phyloP scores from a whole-genome alignment of 2,329 filamentous ascomycete genomes.

The Pseudopyrenochaeta lycopersici region DNA sequence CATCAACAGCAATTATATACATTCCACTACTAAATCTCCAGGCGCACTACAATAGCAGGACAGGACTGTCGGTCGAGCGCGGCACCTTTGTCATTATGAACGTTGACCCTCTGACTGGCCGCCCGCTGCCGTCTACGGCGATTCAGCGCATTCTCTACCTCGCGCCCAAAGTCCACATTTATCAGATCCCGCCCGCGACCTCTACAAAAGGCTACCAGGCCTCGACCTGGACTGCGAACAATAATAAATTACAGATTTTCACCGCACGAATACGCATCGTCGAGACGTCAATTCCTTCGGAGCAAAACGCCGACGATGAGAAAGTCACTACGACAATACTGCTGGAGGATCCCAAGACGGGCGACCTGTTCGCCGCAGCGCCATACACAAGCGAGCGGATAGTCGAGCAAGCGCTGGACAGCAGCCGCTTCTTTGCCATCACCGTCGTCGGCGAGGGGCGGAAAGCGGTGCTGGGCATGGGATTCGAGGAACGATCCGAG shows the following conservation, averaged over 20 bases:
- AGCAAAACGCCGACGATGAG: slow-evolving; percentile 55
- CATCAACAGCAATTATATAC: background rate
- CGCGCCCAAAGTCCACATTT: slow-evolving; percentile 79
- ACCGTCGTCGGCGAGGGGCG: slow-evolving; percentile 79
- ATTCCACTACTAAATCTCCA: background rate
- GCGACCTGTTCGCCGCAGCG: slow-evolving; percentile 82
- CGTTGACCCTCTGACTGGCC: slow-evolving; percentile 75
- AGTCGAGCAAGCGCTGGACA: slow-evolving; percentile 82
- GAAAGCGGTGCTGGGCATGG: slow-evolving; percentile 83
- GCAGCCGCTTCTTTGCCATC: slow-evolving; percentile 83
- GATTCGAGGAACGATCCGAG: slow-evolving; percentile 85
- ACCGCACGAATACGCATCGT: slow-evolving; percentile 81
- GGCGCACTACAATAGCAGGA: background rate
- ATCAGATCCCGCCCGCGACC: slow-evolving; percentile 82
- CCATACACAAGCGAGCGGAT: slow-evolving; percentile 73
- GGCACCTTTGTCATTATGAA: slow-evolving; percentile 60
- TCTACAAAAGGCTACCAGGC: slow-evolving; percentile 83
- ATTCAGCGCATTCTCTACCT: slow-evolving; percentile 88
- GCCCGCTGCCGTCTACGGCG: slow-evolving; percentile 73
- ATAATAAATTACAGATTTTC: slow-evolving; percentile 78
- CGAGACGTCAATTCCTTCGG: slow-evolving; percentile 70
- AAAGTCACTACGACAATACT: slow-evolving; percentile 77
- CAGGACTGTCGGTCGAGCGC: background rate
- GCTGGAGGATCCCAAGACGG: slow-evolving; percentile 77
- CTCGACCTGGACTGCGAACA: slow-evolving; percentile 75